Percentiles rank a stretch among this genome's conserved stretches.
Conservation (phyloP, 192 early-diverging fungal species). For the Coemansia sp. region DNA sequence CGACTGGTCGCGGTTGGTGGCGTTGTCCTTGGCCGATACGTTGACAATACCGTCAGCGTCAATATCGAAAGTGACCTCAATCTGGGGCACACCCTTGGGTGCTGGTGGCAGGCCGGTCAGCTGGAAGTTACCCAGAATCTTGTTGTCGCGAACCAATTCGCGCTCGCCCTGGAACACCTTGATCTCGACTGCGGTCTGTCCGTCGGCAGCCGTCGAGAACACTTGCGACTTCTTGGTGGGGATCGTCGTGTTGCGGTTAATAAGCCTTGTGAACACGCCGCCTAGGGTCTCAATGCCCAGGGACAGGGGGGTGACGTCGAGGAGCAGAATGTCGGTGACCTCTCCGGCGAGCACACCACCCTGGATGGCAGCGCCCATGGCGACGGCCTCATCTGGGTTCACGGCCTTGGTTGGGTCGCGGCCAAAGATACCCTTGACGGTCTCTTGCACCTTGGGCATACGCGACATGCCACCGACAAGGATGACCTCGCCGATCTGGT, state of each 20-base stretch:
- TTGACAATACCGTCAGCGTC: slow-evolving; percentile 99
- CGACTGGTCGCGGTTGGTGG: slow-evolving; percentile 93
- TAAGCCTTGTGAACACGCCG: slow-evolving; percentile 96
- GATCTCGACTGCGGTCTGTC: slow-evolving; percentile 97
- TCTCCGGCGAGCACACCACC: slow-evolving; percentile 97
- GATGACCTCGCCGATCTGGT: slow-evolving; percentile 92
- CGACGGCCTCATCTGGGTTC: slow-evolving; percentile 99
- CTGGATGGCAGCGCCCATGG: slow-evolving; percentile 97
- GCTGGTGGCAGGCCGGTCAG: slow-evolving; percentile 93
- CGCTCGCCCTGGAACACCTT: slow-evolving; percentile 99
- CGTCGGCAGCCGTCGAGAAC: slow-evolving; percentile 98
- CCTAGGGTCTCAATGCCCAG: slow-evolving; percentile 79
- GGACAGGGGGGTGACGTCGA: too few species aligned
- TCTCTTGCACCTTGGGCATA: slow-evolving; percentile 95
- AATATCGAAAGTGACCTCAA: slow-evolving; percentile 99
- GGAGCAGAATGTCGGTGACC: slow-evolving; percentile 74
- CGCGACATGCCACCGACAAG: slow-evolving; percentile 98
- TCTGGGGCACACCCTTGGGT: slow-evolving; percentile 96
- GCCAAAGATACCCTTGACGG: slow-evolving; percentile 87
- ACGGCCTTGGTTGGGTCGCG: slow-evolving; percentile 92
- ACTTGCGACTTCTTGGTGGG: slow-evolving; percentile 99
- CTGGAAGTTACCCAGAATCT: slow-evolving; percentile 97
- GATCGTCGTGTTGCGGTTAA: slow-evolving; percentile 98
- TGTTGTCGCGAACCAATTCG: slow-evolving; percentile 97
- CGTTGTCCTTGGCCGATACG: slow-evolving; percentile 95